Conservation (phyloP, 306 rosid genomes). For the Cicer pinnatifidum region DNA sequence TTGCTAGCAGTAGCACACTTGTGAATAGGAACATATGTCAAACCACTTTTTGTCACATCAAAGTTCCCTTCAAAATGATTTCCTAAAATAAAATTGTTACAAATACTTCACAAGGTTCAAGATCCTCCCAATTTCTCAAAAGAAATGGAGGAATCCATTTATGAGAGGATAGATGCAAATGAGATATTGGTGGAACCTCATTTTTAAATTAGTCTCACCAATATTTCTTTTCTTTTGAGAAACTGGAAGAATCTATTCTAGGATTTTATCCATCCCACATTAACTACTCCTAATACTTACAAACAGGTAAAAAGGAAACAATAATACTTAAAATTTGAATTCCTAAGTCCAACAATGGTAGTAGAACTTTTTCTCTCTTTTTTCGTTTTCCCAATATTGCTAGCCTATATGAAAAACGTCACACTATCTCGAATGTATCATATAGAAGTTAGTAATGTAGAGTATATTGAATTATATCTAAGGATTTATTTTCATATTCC, state of each 20-base stretch:
- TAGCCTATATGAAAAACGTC: background rate
- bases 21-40: background rate
- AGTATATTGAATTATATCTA: background rate
- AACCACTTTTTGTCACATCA: background rate
- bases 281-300: background rate
- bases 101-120: background rate
- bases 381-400: background rate
- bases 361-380: background rate
- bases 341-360: background rate
- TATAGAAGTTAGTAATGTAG: background rate
- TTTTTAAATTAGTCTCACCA: no score
- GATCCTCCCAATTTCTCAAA: no score
- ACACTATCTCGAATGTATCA: background rate
- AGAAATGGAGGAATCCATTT: background rate
- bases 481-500: background rate
- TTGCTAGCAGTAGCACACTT: background rate
- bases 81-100: background rate
- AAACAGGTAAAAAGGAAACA: background rate
- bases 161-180: no score
- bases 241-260: no score
- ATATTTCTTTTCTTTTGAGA: no score
- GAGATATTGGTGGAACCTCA: no score
- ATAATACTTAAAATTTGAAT: background rate
- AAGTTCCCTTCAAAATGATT: background rate
- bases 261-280: background rate